Evolutionary conservation across 306 rosid species (phyloP).

Genomic region (Quercus wislizeni): DNA sequence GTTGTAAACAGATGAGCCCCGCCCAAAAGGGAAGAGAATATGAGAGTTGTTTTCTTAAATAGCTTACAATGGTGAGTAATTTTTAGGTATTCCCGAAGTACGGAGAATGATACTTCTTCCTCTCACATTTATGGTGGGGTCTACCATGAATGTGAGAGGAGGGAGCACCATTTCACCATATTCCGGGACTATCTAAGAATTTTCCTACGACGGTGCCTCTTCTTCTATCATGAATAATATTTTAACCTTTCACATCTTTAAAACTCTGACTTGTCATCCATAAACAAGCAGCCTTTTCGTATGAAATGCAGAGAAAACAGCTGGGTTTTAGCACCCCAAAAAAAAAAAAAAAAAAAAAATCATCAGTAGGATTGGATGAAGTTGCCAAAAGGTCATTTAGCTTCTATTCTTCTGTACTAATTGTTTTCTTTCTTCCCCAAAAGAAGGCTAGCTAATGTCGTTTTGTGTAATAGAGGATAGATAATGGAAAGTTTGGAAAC

Average conservation of each 20-base stretch:
- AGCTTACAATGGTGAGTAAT: background rate
- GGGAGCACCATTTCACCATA: too few relatives aligned
- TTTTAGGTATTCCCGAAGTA: too few relatives aligned
- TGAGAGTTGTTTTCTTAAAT: background rate
- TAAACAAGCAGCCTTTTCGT: conserved; percentile 4
- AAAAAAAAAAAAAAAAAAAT: too few relatives aligned
- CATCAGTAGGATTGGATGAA: background rate
- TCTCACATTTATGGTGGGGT: too few relatives aligned
- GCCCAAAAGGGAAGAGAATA: background rate
- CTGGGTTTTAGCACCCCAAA: background rate
- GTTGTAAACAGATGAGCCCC: background rate
- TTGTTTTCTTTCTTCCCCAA: background rate
- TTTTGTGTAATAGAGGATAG: background rate
- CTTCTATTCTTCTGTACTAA: conserved; percentile 12
- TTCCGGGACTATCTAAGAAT: too few relatives aligned
- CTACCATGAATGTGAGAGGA: too few relatives aligned
- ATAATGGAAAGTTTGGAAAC: background rate
- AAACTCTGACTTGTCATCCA: conserved; percentile 10
- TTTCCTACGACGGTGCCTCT: background rate
- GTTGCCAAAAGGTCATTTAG: background rate
- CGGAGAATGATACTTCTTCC: too few relatives aligned
- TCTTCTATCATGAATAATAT: background rate
- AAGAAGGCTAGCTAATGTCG: background rate
- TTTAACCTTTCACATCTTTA: conserved; percentile 4
- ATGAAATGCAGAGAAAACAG: conserved; percentile 13